A percentile compares a stretch with the other conserved stretches of the same genome.
Conservation (phyloP, 495 filamentous ascomycete species). For the Penicillium canescens region DNA sequence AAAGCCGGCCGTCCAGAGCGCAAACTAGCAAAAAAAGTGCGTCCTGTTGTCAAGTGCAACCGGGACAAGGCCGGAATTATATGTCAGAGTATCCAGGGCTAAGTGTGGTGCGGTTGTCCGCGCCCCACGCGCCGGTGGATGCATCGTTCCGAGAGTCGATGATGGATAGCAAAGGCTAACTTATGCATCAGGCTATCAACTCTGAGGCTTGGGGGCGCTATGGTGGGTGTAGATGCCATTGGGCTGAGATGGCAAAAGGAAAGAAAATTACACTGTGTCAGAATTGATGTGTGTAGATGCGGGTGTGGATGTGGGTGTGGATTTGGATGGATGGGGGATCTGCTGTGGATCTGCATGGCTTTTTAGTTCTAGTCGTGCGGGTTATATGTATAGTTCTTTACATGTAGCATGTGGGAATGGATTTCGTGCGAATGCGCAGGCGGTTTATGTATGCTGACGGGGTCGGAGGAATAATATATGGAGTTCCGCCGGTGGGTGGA, state of each 20-base stretch:
- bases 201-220: too few relatives aligned
- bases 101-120: too few relatives aligned
- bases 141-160: too few relatives aligned
- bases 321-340: not conserved
- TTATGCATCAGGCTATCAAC: too few relatives aligned
- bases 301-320: too few relatives aligned
- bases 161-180: too few relatives aligned
- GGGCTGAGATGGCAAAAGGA: too few relatives aligned
- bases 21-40: not conserved
- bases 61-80: slow-evolving; percentile 1
- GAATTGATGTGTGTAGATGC: slow-evolving; percentile 4
- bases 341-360: slow-evolving; percentile 7
- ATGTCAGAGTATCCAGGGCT: too few relatives aligned
- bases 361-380: slow-evolving; percentile 2
- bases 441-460: slow-evolving; percentile 4
- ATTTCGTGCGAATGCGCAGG: slow-evolving; percentile 5
- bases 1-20: not conserved
- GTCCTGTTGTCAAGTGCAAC: slow-evolving; percentile 13
- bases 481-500: slow-evolving; percentile 5
- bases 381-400: not conserved
- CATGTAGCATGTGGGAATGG: slow-evolving; percentile 4
- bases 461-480: slow-evolving; percentile 7
- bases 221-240: not conserved
- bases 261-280: slow-evolving; percentile 11
- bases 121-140: too few relatives aligned